Evolutionary conservation across 2,329 filamentous ascomycete species (phyloP), one percentile per base, ranked within the genome.

Genomic region (Talaromyces sp.): DNA sequence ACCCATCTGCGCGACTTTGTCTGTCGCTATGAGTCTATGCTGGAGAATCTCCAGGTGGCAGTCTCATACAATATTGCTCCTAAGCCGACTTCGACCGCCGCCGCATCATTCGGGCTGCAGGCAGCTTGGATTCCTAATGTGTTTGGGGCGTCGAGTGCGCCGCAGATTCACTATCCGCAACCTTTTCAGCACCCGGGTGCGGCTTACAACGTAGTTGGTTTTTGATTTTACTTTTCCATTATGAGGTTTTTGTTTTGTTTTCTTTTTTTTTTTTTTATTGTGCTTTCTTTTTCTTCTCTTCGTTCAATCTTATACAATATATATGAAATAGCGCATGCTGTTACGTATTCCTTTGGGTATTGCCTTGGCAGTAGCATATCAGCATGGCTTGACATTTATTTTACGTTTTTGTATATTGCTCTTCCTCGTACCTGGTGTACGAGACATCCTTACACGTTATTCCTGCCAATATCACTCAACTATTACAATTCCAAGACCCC

Each of bases 61-160:
- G 24, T 58, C 31, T 19, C 59, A 4, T 32, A 32, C 41, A 58
- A 52, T 35, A 41, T 29, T 27, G 27, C 48, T 7, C 24, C 55
- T 17, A 29, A 29, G 48, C 48, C 48, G 48, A 9, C 48, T 29
- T 52, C 48, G 27, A n/a, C 48, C 19, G 26, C 19, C 48, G 24
- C 24, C 24, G 14, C 48, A 21, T 27, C 48, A 52, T 52, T 52
- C 10, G 48, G 26, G 27, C 27, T 52, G 24, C 27, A 27, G 24
- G 24, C 48, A 31, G 31, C 59, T n/a, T 61, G 56, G 59, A 35
- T 46, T 32, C 48, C 53, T 54, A 19, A 56, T 21, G 24, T 57
- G 9, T 41, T 38, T 21, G 48, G 14, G 9, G 19, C n/a, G 17
- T 29, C 48, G 24, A 29, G 17, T 21, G 12, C 26, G 9, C 14